Evolutionary conservation across 2,329 filamentous ascomycete genomes (phyloP).

Genomic region (Microcyclosporella mali): DNA sequence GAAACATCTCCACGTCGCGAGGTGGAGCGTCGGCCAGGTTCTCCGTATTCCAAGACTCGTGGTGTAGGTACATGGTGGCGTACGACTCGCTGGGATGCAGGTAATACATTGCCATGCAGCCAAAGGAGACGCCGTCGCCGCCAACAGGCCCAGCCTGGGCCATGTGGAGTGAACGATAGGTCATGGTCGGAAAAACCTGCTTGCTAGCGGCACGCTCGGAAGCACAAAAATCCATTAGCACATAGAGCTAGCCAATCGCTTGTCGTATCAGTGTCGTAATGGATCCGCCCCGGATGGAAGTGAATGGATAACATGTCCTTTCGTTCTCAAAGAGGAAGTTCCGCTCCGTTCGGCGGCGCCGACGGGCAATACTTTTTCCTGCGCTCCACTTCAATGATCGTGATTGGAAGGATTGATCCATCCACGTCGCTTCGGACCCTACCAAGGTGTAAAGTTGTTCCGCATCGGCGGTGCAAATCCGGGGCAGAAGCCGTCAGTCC

Average conservation of each 20-base stretch:
- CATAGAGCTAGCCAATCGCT: not conserved
- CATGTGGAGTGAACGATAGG: conserved; percentile 17
- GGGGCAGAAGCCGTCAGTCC: conserved; percentile 3
- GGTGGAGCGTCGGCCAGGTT: conserved; percentile 1
- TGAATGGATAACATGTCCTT: conserved; percentile 4
- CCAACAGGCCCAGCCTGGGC: conserved; percentile 4
- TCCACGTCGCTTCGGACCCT: too few relatives aligned
- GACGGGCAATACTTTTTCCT: conserved; percentile 4
- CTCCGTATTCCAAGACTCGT: not conserved
- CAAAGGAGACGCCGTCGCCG: conserved; percentile 4
- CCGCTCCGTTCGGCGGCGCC: too few relatives aligned
- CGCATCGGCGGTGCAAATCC: not conserved
- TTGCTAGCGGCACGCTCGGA: conserved; percentile 5
- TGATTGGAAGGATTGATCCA: too few relatives aligned
- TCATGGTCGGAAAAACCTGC: conserved; percentile 15
- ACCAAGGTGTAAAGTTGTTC: too few relatives aligned
- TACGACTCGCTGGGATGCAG: not conserved
- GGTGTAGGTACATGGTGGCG: not conserved
- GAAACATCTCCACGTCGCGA: not conserved
- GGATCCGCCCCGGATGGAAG: not conserved
- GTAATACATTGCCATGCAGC: conserved; percentile 6
- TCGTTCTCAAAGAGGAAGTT: not conserved
- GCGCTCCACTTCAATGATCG: not conserved
- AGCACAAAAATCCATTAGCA: conserved; percentile 4
- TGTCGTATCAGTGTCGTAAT: conserved; percentile 1